phyloP scores from a whole-genome alignment of 805 yeast genomes.

The Lipomyces spencermartinsiae region DNA sequence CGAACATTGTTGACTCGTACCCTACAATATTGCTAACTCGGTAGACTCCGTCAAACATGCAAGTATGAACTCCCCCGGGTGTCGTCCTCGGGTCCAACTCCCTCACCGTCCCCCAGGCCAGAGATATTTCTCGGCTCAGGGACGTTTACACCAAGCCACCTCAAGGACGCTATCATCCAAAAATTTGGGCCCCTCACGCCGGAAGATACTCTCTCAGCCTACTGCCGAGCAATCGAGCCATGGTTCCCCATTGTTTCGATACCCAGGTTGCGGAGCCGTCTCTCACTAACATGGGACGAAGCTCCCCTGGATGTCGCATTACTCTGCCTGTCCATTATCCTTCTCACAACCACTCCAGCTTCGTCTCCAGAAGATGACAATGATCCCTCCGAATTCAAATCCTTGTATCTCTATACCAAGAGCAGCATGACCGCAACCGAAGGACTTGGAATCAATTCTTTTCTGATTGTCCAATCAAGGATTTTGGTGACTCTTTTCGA shows the following conservation, averaged over 20 bases:
- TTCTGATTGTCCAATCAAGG: neutral
- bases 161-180: conserved; percentile 1
- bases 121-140: neutral
- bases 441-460: neutral
- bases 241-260: conserved; percentile 1
- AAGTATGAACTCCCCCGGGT: too few species aligned
- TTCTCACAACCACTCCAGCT: neutral
- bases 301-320: neutral
- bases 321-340: neutral
- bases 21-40: neutral
- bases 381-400: neutral
- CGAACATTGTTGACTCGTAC: neutral
- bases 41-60: conserved; percentile 1
- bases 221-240: conserved; percentile 2
- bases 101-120: conserved; percentile 1
- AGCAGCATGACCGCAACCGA: neutral
- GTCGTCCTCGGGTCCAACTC: neutral
- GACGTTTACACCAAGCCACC: neutral
- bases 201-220: neutral
- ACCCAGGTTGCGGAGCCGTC: neutral
- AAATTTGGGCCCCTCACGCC: neutral
- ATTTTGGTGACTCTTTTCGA: neutral
- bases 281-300: neutral
- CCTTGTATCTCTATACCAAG: neutral
- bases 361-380: neutral